These are phyloP conservation scores for Aureobasidium sp. DNA, from an alignment of 2,329 filamentous ascomycete species.

Conservation along the genomic window DNA sequence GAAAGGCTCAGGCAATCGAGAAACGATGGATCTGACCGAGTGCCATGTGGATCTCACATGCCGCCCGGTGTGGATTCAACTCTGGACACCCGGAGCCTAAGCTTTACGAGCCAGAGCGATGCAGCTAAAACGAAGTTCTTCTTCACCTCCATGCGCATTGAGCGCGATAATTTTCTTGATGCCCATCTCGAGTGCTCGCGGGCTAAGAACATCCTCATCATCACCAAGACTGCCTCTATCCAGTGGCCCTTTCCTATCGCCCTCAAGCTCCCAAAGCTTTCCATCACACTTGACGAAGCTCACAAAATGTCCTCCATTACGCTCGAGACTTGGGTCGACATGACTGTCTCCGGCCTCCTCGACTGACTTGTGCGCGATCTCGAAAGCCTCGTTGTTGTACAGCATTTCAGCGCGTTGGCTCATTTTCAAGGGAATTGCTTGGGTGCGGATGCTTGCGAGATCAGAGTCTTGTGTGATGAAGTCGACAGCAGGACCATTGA, in stretches of 20 bases:
- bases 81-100: too few species aligned
- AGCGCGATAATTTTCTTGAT: conserved; percentile 31
- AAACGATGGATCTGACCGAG: too few species aligned
- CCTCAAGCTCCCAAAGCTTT: conserved; percentile 40
- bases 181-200: conserved; percentile 33
- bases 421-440: conserved; percentile 36
- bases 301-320: conserved; percentile 36
- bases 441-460: conserved; percentile 36
- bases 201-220: conserved; percentile 37
- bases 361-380: conserved; percentile 34
- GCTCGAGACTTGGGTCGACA: conserved; percentile 24
- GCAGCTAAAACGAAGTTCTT: too few species aligned
- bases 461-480: conserved; percentile 36
- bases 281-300: conserved; percentile 40
- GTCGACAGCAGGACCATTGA: conserved; percentile 40
- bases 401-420: conserved; percentile 41
- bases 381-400: conserved; percentile 39
- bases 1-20: too few species aligned
- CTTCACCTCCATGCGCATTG: too few species aligned
- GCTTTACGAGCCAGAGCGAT: too few species aligned
- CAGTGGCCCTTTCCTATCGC: conserved; percentile 35
- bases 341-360: conserved; percentile 34
- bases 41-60: too few species aligned
- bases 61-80: too few species aligned
- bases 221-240: conserved; percentile 32